Evolutionary conservation across 306 rosid species (phyloP).

Genomic region (Cucumis hystrix): DNA sequence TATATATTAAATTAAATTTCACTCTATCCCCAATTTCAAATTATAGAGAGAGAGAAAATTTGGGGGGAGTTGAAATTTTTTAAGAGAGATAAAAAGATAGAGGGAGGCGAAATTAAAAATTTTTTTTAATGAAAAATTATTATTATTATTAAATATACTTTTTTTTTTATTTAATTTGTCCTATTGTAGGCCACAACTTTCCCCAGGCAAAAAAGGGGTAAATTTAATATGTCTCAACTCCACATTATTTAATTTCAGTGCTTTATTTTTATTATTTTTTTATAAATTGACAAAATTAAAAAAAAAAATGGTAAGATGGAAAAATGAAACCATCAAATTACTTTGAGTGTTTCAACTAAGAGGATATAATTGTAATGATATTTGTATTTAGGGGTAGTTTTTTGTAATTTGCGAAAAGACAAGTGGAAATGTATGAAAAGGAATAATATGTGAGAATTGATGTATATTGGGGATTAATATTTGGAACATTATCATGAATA

Average conservation of each 20-base stretch:
- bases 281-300: neutral
- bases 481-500: conserved; percentile 9
- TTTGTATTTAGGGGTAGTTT: too few relatives aligned
- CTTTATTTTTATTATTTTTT: neutral
- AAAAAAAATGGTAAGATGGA: neutral
- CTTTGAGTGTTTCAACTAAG: too few relatives aligned
- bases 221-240: neutral
- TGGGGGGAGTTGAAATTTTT: neutral
- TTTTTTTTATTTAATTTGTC: neutral
- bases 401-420: neutral
- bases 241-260: neutral
- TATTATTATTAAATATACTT: too few relatives aligned
- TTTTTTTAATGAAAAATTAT: neutral
- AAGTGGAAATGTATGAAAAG: neutral
- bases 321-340: too few relatives aligned
- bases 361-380: too few relatives aligned
- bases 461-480: neutral
- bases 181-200: conserved; percentile 3
- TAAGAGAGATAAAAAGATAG: neutral
- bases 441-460: neutral
- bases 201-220: neutral
- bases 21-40: conserved; percentile 1
- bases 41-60: neutral
- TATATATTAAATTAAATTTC: neutral
- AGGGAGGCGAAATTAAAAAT: neutral